Base-by-base conservation (phyloP, 1,139 yeast genomes). In the Saccharomycopsis hybrid region DNA sequence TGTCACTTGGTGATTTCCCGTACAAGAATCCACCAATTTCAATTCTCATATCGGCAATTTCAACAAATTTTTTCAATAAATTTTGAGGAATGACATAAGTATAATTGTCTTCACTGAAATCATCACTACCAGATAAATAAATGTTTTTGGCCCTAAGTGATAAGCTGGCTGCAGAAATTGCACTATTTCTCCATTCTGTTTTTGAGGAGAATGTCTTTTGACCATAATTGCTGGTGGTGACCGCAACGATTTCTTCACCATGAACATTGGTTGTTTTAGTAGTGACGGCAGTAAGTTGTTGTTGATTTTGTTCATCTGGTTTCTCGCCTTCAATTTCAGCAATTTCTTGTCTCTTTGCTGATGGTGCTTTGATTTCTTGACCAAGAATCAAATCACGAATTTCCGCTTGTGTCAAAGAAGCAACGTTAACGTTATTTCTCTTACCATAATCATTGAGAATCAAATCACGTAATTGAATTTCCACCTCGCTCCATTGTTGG, bases 181-280 rank as follows among this genome's bases (percentile, higher is more conserved):
- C 97, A 42, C 95, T 71, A 53, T 76, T 76, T 58, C 97, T 76
- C 99, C 99, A 92, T 62, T 90, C 96, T 40, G 89, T 82, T 63
- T 82, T 83, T 2, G 97, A 87, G 41, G 82, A 74, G 62, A 92
- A 92, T 2, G 83, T 69, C 69, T 80, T 84, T 59, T 88, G 95
- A 61, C 89, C 98, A 62, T 86, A 90, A 57, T 81, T 81, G 25
- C 94, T 81, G 0, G 98, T 89, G 0, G 97, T 89, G 25, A 92
- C 96, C 0, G 96, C 94, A 39, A 85, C 83, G 60, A 94, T 90
- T 60, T 90, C 95, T 62, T 92, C 98, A 38, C 99, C 99, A 60
- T 90, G 97, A 2, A 88, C 95, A 62, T 89, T 94, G 30, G 84
- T 82, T 0, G 96, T 86, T 51, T 82, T 82, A 0, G 95, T 81